Evolutionary conservation across 805 yeast genomes (phyloP), one percentile per base, ranked within the genome.

Genomic region (Metschnikowia borealis): DNA sequence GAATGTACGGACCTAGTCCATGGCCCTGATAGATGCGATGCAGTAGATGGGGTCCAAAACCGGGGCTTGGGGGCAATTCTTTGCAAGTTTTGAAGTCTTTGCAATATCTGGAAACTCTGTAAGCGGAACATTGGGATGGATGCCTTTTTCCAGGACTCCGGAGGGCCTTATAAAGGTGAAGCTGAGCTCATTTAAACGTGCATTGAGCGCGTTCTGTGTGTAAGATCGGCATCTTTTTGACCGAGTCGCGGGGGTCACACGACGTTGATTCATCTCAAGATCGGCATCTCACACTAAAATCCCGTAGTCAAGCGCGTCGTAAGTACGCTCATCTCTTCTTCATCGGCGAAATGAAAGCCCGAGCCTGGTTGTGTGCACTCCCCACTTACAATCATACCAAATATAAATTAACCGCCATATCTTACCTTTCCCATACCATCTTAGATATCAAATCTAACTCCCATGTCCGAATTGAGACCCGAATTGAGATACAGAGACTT

Each of bases 401-500:
- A 26, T 26, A 26, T 26, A 26, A 26, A 26, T 26, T 26, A 26
- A 26, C 29, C 11, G 2, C 11, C 11, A 26, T 2, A 26, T 26
- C 29, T 26, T 8, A 26, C 29, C 11, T 26, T 26, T 8, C 29
- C 29, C 29, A 26, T 26, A 8, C 11, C 29, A 26, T 26, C 11
- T 8, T 10, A 8, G 29, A 3, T 26, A 8, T 26, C 5, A 26
- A 26, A n/a, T n/a, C 17, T n/a, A n/a, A n/a, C 36, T 17, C 3
- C 6, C 10, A 41, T 34, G 35, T 18, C 42, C 11, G 23, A 23
- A 11, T 47, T 59, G 31, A 56, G 54, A 17, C 57, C 67, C 13
- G 67, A 52, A 3, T 41, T 61, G 32, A 46, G 54, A 29, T 62
- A 62, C 49, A 55, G 66, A 56, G 64, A 61, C 43, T 63, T 62